Conservation (phyloP, 495 filamentous ascomycete species). For the Amphirosellinia nigrospora region DNA sequence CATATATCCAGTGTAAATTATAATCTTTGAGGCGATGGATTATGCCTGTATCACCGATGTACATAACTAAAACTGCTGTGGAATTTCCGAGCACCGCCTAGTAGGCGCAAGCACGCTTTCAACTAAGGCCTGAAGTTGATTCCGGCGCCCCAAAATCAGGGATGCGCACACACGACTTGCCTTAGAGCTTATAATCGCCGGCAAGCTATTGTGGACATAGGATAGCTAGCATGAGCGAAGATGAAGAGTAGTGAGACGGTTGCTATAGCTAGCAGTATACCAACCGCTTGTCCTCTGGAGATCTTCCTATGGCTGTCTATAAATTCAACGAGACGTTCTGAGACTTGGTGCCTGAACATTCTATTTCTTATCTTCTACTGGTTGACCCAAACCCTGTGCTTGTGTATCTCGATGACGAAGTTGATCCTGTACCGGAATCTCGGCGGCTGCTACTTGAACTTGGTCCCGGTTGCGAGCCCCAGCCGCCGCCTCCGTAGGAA, state of each 20-base stretch:
- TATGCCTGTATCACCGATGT: conserved; percentile 36
- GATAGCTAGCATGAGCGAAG: conserved; percentile 17
- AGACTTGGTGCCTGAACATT: not conserved
- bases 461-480: conserved; percentile 44
- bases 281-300: not conserved
- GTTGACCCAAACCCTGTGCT: conserved; percentile 94
- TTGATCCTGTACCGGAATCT: conserved; percentile 49
- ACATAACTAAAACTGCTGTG: conserved; percentile 27
- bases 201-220: conserved; percentile 14
- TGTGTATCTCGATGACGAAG: conserved; percentile 65
- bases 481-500: conserved; percentile 42
- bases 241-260: not conserved
- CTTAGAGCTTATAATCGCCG: not conserved
- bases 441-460: conserved; percentile 43
- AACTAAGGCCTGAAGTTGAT: conserved; percentile 8
- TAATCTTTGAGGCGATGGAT: conserved; percentile 26
- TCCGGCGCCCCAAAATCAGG: not conserved
- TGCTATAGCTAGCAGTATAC: conserved; percentile 6
- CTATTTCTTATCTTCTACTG: conserved; percentile 64
- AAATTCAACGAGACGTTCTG: not conserved
- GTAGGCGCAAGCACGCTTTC: conserved; percentile 9
- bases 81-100: not conserved
- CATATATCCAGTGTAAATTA: conserved; percentile 35
- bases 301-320: not conserved
- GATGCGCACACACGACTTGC: not conserved